Percentiles rank a stretch among this genome's conserved stretches.
Evolutionary conservation across 495 filamentous ascomycete species (phyloP).

Genomic region (Aspergillus asperescens): DNA sequence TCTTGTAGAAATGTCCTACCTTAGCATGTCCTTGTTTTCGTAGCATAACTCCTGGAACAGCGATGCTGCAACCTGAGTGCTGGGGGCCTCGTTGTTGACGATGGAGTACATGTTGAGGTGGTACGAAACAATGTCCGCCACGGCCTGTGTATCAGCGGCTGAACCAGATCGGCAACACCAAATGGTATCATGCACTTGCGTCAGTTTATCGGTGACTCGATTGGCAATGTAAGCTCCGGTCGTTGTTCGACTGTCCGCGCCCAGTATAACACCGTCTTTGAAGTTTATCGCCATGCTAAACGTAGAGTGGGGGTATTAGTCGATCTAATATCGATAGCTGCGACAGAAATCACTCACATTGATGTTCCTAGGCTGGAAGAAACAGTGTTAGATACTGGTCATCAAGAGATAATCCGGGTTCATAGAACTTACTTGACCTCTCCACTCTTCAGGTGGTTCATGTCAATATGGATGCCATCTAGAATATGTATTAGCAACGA

Average conservation of each 20-base stretch:
- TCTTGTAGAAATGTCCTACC: slow-evolving; percentile 41
- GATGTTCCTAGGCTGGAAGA: slow-evolving; percentile 80
- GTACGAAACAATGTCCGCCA: slow-evolving; percentile 96
- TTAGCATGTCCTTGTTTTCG: slow-evolving; percentile 87
- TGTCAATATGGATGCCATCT: slow-evolving; percentile 99
- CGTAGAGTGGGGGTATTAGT: not conserved
- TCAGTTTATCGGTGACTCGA: slow-evolving; percentile 98
- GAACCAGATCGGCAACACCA: slow-evolving; percentile 99
- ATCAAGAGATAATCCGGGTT: not conserved
- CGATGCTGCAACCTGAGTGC: slow-evolving; percentile 86
- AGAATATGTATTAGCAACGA: slow-evolving; percentile 22
- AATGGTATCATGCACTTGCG: slow-evolving; percentile 96
- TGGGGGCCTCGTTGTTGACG: slow-evolving; percentile 78
- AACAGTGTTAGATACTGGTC: slow-evolving; percentile 10
- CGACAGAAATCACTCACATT: slow-evolving; percentile 61
- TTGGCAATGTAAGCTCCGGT: slow-evolving; percentile 98
- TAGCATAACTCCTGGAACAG: slow-evolving; percentile 98
- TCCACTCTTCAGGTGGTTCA: slow-evolving; percentile 89
- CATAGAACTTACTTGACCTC: slow-evolving; percentile 72
- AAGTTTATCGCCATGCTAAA: slow-evolving; percentile 78
- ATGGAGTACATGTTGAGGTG: slow-evolving; percentile 90
- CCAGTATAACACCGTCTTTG: slow-evolving; percentile 92
- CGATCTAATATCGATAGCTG: not conserved
- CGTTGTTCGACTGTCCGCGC: slow-evolving; percentile 96
- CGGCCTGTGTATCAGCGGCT: slow-evolving; percentile 94